Evolutionary conservation across 164 flowering plant species (phyloP).

Genomic region (Paratinospora sagittata): DNA sequence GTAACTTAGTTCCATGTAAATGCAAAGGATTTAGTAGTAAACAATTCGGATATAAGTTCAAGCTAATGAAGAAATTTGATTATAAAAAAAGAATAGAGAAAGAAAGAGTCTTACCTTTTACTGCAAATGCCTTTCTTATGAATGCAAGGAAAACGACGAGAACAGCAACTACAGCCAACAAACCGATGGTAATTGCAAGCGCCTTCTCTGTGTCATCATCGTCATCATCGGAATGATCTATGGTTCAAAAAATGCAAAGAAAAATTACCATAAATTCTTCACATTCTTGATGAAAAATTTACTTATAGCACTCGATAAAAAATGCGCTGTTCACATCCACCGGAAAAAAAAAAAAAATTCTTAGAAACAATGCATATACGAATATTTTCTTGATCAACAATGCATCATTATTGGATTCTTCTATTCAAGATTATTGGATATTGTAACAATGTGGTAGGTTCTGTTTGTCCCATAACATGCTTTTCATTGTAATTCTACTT

Average conservation of each 20-base stretch:
- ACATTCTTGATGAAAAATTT: background rate
- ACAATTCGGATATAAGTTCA: background rate
- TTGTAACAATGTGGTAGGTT: background rate
- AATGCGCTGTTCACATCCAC: background rate
- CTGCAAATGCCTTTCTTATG: conserved; percentile 38
- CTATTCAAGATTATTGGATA: background rate
- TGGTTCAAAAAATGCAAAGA: background rate
- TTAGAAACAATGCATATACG: background rate
- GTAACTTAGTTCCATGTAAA: background rate
- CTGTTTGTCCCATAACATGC: background rate
- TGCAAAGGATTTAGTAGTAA: background rate
- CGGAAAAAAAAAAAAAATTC: background rate
- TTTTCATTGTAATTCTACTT: background rate
- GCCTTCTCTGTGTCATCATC: conserved; percentile 55
- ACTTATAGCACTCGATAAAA: background rate
- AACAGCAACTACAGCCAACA: conserved; percentile 68
- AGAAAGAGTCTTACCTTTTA: conserved; percentile 30
- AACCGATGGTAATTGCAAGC: conserved; percentile 67
- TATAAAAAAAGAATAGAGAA: background rate
- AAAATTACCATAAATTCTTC: background rate
- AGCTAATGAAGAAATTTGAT: background rate
- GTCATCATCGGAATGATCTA: conserved; percentile 29
- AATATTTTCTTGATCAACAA: background rate
- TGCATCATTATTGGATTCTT: conserved; percentile 3
- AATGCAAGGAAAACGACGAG: conserved; percentile 64